Percentiles rank a stretch among this genome's conserved stretches.
Evolutionary conservation across 257 asterid genomes (phyloP).

Genomic region (Solanum etuberosum): DNA sequence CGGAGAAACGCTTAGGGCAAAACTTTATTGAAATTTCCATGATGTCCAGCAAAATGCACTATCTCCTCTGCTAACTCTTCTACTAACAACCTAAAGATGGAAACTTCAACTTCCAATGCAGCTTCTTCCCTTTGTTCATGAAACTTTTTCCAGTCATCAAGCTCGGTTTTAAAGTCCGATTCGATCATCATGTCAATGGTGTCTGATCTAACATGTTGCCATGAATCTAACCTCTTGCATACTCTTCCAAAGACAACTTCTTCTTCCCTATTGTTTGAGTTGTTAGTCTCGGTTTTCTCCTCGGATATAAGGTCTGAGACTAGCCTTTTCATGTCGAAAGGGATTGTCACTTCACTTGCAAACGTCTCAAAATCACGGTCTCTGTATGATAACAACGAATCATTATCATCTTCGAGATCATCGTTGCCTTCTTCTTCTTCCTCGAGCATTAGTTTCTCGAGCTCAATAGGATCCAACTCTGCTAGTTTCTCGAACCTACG

Average conservation of each 20-base stretch:
- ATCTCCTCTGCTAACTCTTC: slow-evolving; percentile 38
- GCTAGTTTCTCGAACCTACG: slow-evolving; percentile 68
- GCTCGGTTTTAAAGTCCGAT: slow-evolving; percentile 27
- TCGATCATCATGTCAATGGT: slow-evolving; percentile 50
- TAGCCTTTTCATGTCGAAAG: slow-evolving; percentile 43
- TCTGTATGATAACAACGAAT: slow-evolving; percentile 5
- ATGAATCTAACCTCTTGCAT: slow-evolving; percentile 28
- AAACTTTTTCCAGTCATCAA: slow-evolving; percentile 28
- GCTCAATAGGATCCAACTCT: slow-evolving; percentile 72
- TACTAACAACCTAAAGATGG: slow-evolving; percentile 19
- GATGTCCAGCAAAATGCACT: neutral
- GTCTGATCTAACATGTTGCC: slow-evolving; percentile 29
- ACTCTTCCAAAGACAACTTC: slow-evolving; percentile 24
- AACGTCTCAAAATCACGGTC: slow-evolving; percentile 8
- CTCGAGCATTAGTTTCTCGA: slow-evolving; percentile 53
- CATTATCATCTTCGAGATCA: slow-evolving; percentile 2
- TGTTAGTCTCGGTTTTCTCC: slow-evolving; percentile 12
- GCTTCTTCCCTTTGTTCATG: slow-evolving; percentile 20
- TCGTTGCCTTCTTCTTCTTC: slow-evolving; percentile 17
- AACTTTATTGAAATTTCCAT: neutral
- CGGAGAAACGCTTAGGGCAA: neutral
- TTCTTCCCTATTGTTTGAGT: slow-evolving; percentile 10
- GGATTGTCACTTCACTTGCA: slow-evolving; percentile 19
- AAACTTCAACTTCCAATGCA: slow-evolving; percentile 32
- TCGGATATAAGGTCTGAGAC: slow-evolving; percentile 49